Base-by-base conservation (phyloP, 768 basidiomycete genomes). In the Candolleomyces eurysporus region DNA sequence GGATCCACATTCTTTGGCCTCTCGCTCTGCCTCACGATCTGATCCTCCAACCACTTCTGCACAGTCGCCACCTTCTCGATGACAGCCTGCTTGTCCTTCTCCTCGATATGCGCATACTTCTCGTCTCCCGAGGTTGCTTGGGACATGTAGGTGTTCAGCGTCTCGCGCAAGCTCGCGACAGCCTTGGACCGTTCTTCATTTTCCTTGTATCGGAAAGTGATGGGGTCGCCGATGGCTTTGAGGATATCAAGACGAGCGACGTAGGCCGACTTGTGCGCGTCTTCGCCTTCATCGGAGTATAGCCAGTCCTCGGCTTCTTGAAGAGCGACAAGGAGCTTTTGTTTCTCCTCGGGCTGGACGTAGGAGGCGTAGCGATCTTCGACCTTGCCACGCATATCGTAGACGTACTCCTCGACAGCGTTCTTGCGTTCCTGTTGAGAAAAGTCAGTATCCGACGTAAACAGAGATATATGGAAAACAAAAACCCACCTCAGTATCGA, bases 361-460 rank as follows among this genome's bases (percentile, higher is more conserved):
- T 81, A 98, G 13, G 84, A 52, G 17, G 88, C 87, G 69, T 92
- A 97, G 55, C 90, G 86, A 51, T 90, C 92, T 42, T 98, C 96
- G 62, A 99, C 84, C 79, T 97, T 96, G 75, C 85, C 80, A 43
- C 95, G 91, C 69, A 84, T 94, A 74, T 98, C 96, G 77, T 98
- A 98, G 61, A 98, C 91, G 79, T 96, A 98, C 78, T 98, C 97
- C 78, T 99, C 96, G 14, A 99, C 87, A 4, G 96, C 95, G 72
- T 99, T 99, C 80, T 98, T 99, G 75, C 92, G 88, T 76, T 98
- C 92, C 94, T 96, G 36, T 36, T 36, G 57, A 30, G 52, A 42
- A 6, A 0, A 19, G 43, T n/a, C n/a, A n/a, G 43, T 26, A 19
- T 13, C 26, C 30, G 26, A 32, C 31, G 36, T 9, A 46, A 54